Evolutionary conservation across 2,329 filamentous ascomycete species (phyloP), one percentile per base, ranked within the genome.

Genomic region (Aspergillus sp.): DNA sequence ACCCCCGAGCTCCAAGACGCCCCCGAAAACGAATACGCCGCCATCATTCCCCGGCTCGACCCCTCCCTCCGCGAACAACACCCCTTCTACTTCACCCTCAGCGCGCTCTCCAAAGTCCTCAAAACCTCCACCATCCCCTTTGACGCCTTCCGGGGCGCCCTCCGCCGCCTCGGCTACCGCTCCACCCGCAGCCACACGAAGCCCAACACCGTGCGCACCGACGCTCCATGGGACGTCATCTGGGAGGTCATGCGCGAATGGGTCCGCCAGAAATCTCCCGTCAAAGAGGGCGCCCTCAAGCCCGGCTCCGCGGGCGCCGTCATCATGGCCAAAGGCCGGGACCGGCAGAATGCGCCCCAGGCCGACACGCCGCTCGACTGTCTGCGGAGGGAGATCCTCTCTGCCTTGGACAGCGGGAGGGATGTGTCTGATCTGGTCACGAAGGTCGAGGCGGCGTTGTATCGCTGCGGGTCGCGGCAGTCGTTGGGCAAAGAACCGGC

Each of bases 201-300:
- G 60, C 82, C 90, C 0, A 93, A 92, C 22, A 94, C 89, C 64
- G 85, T 97, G 72, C 95, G 95, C 76, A 97, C 94, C 0, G 85
- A 97, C 71, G 94, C 94, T 13, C 89, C 92, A 0, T 99, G 91
- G 91, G 79, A 79, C 4, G 85, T 90, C 0, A 82, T 99, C 45
- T 97, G 94, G 92, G 88, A 95, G 67, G 78, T 97, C 24, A 94
- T 97, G 84, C 82, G 89, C 22, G 91, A 96, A 72, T 99, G 91
- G 90, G 83, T 89, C 13, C 82, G 87, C 20, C 90, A 95, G 67
- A 88, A 87, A 63, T 80, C 83, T 0, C 91, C 92, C 0, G 79
- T 95, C 52, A 95, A 89, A 66, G 82, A 86, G 33, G 82, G 82
- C 1, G 83, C 84, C 17, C 78, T 95, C 50, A 87, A 83, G 62